Evolutionary conservation across 2,329 filamentous ascomycete species (phyloP), one percentile per base, ranked within the genome.

Genomic region (Nannizzia gypsea): DNA sequence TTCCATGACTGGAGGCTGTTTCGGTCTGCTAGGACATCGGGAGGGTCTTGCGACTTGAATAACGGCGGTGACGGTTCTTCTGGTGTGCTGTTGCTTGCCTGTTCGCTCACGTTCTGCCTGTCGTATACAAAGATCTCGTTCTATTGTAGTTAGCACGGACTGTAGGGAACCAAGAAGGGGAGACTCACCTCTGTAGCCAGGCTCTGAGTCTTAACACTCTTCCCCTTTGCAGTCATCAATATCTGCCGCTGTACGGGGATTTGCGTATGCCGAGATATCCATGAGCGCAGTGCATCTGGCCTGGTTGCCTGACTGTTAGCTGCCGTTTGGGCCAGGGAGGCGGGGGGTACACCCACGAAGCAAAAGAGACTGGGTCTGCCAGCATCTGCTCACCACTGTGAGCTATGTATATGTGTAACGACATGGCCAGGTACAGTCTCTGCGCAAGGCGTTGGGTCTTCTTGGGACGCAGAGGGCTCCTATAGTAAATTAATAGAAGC

Each of bases 101-200:
- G 65, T 50, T 76, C 71, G 62, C 70, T 73, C 57, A 87, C 84
- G 67, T 87, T 83, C 66, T 86, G 84, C 63, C 90, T 87, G 73
- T 96, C 90, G 74, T 95, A 99, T 58, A 97, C 83, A 71, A 88
- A 97, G 60, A 99, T 85, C 71, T 97, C 90, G 65, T 84, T 88
- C 87, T 95, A 66, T 59, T 17, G 9, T n/a, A 38, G 55, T 66
- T 52, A 62, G 56, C 48, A 34, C 24, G 3, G 26, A 24, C 31
- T 65, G 52, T n/a, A 56, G 13, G 2, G 28, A 57, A 48, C 3
- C 20, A 3, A 61, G 60, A 26, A 36, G 20, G 17, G 24, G 22
- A 20, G 54, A 38, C 56, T 46, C 76, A 89, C 89, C 82, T 96
- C 92, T 38, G 83, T 84, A 64, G 89, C 83, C 55, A 96, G 81